A percentile compares a stretch with the other conserved stretches of the same genome.
These are phyloP conservation scores for Carnegiea gigantea DNA, from an alignment of 179 eudicot species.

Conservation along the genomic window DNA sequence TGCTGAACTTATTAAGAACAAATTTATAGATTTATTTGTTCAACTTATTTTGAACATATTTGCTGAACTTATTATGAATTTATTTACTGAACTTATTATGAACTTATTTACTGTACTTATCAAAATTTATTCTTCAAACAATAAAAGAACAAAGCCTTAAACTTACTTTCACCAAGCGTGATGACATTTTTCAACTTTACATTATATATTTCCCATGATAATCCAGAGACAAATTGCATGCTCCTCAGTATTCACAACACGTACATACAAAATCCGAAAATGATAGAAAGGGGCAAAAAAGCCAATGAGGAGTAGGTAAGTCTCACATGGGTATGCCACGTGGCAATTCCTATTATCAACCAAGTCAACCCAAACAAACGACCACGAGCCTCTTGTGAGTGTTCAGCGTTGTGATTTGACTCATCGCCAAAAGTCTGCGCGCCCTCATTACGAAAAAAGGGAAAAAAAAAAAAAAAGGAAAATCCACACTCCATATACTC, in stretches of 20 bases:
- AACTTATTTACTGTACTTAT: no score
- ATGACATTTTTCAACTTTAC: not conserved
- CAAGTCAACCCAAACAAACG: constrained; percentile 11
- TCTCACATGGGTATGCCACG: constrained; percentile 23
- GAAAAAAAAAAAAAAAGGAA: constrained; percentile 5
- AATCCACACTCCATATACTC: not conserved
- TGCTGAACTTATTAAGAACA: no score
- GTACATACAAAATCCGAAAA: not conserved
- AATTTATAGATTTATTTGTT: no score
- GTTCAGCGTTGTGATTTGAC: not conserved
- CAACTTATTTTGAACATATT: no score
- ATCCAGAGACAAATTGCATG: not conserved
- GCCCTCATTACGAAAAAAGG: constrained; percentile 1
- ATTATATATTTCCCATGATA: not conserved
- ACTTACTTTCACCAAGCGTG: not conserved
- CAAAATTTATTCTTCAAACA: no score
- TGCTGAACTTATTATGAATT: no score
- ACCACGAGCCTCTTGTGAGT: constrained; percentile 25
- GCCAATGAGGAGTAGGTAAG: constrained; percentile 21
- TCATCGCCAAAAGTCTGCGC: constrained; percentile 22
- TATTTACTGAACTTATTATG: no score
- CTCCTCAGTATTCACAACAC: not conserved
- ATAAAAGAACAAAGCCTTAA: no score
- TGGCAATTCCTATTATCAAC: constrained; percentile 11
- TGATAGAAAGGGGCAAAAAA: not conserved